phyloP scores from a whole-genome alignment of 805 yeast genomes.

The Pichia paraexigua region DNA sequence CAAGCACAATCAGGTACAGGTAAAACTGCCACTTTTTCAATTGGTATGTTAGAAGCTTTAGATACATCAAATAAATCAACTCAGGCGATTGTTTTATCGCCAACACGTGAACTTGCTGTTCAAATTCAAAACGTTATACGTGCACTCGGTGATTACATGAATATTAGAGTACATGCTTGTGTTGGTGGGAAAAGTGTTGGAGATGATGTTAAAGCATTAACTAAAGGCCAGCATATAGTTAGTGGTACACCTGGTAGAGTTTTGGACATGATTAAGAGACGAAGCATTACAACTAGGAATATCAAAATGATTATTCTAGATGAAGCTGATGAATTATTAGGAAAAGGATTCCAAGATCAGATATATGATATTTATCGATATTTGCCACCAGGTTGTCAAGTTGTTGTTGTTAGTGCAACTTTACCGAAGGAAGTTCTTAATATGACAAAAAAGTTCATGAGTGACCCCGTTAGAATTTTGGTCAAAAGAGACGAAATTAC shows the following conservation, averaged over 20 bases:
- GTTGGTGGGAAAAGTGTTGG: slow-evolving; percentile 92
- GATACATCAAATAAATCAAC: slow-evolving; percentile 67
- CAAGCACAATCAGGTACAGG: slow-evolving; percentile 91
- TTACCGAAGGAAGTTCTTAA: slow-evolving; percentile 88
- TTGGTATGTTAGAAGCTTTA: slow-evolving; percentile 50
- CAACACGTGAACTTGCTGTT: slow-evolving; percentile 94
- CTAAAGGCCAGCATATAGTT: slow-evolving; percentile 83
- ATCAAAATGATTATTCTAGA: slow-evolving; percentile 92
- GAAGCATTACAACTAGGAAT: slow-evolving; percentile 71
- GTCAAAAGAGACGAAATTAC: slow-evolving; percentile 95
- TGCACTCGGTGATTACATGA: slow-evolving; percentile 85
- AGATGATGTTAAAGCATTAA: slow-evolving; percentile 80
- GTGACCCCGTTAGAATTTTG: slow-evolving; percentile 86
- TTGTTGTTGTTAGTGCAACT: slow-evolving; percentile 91
- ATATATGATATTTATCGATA: slow-evolving; percentile 87
- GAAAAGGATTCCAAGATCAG: slow-evolving; percentile 91
- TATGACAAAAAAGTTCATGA: slow-evolving; percentile 89
- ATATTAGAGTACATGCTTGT: slow-evolving; percentile 89
- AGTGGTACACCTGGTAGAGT: slow-evolving; percentile 99
- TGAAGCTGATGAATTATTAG: slow-evolving; percentile 96
- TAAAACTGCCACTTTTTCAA: slow-evolving; percentile 82
- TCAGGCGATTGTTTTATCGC: slow-evolving; percentile 92
- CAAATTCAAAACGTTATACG: slow-evolving; percentile 93
- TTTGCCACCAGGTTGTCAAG: slow-evolving; percentile 86
- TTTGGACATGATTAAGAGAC: slow-evolving; percentile 87